A percentile compares a stretch with the other conserved stretches of the same genome.
These are phyloP conservation scores for Kazachstania taianensis DNA, from an alignment of 805 yeast species.

Conservation along the genomic window DNA sequence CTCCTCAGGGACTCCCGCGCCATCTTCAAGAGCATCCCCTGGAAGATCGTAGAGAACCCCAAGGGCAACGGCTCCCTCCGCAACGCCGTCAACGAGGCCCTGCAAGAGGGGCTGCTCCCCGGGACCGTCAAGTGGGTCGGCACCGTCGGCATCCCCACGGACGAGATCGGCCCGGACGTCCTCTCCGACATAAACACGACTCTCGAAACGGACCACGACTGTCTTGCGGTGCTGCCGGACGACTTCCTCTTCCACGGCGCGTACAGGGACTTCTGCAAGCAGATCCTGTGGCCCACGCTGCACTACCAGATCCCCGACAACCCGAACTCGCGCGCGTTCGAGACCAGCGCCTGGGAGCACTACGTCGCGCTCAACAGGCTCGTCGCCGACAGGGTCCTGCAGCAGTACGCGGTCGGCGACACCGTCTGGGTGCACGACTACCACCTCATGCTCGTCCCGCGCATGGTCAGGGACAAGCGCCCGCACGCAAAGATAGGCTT, in stretches of 20 bases:
- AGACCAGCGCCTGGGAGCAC: constrained; percentile 75
- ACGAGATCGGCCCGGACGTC: constrained; percentile 53
- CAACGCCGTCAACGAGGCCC: constrained; percentile 69
- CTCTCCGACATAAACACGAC: constrained; percentile 41
- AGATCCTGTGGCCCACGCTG: constrained; percentile 91
- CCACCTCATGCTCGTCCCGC: constrained; percentile 78
- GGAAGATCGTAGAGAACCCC: constrained; percentile 55
- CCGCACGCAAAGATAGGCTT: constrained; percentile 87
- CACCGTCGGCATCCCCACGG: constrained; percentile 85
- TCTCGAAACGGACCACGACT: constrained; percentile 39
- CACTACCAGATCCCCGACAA: constrained; percentile 92
- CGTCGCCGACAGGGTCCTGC: constrained; percentile 67
- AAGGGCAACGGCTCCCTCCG: constrained; percentile 82
- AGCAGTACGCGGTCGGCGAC: constrained; percentile 61
- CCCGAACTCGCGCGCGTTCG: constrained; percentile 85
- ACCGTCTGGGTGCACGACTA: constrained; percentile 91
- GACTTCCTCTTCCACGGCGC: constrained; percentile 83
- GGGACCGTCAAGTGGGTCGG: constrained; percentile 66
- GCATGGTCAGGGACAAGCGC: constrained; percentile 60
- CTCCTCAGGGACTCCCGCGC: constrained; percentile 31
- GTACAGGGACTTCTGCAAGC: constrained; percentile 83
- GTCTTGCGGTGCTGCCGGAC: constrained; percentile 57
- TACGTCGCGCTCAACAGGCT: constrained; percentile 65
- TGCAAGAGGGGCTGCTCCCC: constrained; percentile 30
- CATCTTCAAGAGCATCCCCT: constrained; percentile 44